Evolutionary conservation across 306 rosid species (phyloP).

Genomic region (Vigna angularis): DNA sequence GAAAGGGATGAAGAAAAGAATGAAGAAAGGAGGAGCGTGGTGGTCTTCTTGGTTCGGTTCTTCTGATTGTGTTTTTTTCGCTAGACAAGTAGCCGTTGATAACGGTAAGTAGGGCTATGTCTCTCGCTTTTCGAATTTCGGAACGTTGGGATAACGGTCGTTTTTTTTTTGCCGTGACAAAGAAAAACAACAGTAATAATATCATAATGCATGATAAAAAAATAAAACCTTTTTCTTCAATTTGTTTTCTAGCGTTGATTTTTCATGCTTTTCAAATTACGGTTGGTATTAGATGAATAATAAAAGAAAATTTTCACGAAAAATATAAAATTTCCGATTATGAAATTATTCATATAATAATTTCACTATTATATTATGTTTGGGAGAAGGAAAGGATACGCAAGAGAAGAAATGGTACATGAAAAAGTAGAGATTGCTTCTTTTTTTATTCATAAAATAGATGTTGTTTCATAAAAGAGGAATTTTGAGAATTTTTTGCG

Average conservation of each 20-base stretch:
- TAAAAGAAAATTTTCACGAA: not conserved
- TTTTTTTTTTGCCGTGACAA: constrained; percentile 1
- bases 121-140: constrained; percentile 45
- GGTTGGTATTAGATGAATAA: not conserved
- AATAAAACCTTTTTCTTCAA: not conserved
- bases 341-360: no score
- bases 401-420: no score
- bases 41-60: not conserved
- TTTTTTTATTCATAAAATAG: no score
- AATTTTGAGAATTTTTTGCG: no score
- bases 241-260: not conserved
- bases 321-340: not conserved
- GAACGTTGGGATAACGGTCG: constrained; percentile 74
- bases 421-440: no score
- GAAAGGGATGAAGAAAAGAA: constrained; percentile 16
- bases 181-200: not conserved
- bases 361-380: no score
- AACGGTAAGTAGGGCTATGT: constrained; percentile 55
- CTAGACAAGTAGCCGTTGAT: constrained; percentile 49
- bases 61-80: not conserved
- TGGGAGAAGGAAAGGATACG: no score
- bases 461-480: no score
- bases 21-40: not conserved
- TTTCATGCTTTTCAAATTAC: no score
- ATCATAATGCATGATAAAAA: not conserved